Conservation (phyloP, 805 yeast species). For the Yamadazyma ubonensis region DNA sequence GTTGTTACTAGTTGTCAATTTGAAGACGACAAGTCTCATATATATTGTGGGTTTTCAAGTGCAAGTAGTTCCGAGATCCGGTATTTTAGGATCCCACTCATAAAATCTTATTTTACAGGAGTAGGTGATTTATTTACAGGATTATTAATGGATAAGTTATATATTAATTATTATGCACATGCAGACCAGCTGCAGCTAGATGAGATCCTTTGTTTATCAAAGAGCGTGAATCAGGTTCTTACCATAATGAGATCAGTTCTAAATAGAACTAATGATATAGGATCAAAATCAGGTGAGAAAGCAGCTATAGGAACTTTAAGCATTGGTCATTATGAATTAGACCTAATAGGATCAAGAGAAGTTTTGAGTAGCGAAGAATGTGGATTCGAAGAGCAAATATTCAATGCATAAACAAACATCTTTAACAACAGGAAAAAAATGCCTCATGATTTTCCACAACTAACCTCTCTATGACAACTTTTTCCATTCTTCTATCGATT, state of each 20-base stretch:
- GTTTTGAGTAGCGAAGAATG: constrained; percentile 20
- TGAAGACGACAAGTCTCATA: constrained; percentile 12
- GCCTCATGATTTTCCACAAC: constrained; percentile 58
- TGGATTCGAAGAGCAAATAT: constrained; percentile 7
- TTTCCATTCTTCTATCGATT: constrained; percentile 26
- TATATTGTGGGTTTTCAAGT: constrained; percentile 29
- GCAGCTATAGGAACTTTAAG: constrained; percentile 50
- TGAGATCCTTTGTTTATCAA: constrained; percentile 15
- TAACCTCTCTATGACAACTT: constrained; percentile 59
- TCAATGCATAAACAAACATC: too few relatives aligned
- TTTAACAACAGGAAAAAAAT: constrained; percentile 64
- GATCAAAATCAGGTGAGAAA: constrained; percentile 5
- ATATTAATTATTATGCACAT: constrained; percentile 18
- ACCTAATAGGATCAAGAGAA: constrained; percentile 60
- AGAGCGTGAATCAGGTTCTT: constrained; percentile 53
- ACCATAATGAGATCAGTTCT: constrained; percentile 56
- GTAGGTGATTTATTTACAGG: constrained; percentile 93
- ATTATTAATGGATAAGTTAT: constrained; percentile 62
- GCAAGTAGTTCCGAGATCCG: constrained; percentile 18
- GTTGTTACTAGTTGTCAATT: constrained; percentile 55
- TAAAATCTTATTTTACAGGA: constrained; percentile 87
- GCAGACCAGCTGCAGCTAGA: background rate
- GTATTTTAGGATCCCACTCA: constrained; percentile 53
- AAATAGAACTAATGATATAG: constrained; percentile 39
- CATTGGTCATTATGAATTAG: constrained; percentile 73